A percentile compares a stretch with the other conserved stretches of the same genome.
These are phyloP conservation scores for Trichoderma reesei DNA, from an alignment of 495 filamentous ascomycete species.

Conservation along the genomic window DNA sequence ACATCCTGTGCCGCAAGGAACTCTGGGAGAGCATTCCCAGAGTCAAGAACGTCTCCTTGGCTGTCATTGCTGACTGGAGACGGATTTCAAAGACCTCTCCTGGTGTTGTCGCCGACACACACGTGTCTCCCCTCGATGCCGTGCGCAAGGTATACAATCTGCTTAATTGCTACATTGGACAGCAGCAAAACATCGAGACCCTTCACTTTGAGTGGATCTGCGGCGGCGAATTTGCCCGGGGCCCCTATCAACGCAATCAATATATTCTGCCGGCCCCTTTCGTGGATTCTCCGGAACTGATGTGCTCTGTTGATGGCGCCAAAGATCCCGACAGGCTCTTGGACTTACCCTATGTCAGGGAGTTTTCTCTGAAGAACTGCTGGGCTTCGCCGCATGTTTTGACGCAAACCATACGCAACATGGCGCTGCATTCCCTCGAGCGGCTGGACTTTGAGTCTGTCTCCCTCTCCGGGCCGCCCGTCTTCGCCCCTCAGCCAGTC, in stretches of 20 bases:
- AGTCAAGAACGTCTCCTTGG: constrained; percentile 34
- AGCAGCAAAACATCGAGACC: constrained; percentile 30
- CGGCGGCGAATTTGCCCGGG: constrained; percentile 47
- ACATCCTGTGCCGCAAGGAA: constrained; percentile 31
- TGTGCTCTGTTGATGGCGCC: constrained; percentile 31
- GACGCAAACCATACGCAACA: constrained; percentile 18
- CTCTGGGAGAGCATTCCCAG: constrained; percentile 43
- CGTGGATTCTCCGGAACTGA: constrained; percentile 27
- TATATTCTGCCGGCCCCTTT: constrained; percentile 45
- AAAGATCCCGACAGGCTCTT: constrained; percentile 19
- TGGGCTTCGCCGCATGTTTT: constrained; percentile 36
- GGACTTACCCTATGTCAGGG: constrained; percentile 34
- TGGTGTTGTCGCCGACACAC: constrained; percentile 26
- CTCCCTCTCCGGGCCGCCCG: constrained; percentile 30
- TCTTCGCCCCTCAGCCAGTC: not conserved
- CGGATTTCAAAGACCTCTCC: constrained; percentile 29
- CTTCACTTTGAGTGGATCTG: constrained; percentile 46
- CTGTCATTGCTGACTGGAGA: constrained; percentile 47
- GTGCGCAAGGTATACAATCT: constrained; percentile 32
- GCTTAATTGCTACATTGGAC: constrained; percentile 31
- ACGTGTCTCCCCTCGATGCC: constrained; percentile 34
- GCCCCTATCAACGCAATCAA: constrained; percentile 40
- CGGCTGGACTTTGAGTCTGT: constrained; percentile 34
- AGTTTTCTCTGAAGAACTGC: constrained; percentile 49
- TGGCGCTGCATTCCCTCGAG: constrained; percentile 19